phyloP scores from a whole-genome alignment of 441 rosid species.

The Manihot esculenta region DNA sequence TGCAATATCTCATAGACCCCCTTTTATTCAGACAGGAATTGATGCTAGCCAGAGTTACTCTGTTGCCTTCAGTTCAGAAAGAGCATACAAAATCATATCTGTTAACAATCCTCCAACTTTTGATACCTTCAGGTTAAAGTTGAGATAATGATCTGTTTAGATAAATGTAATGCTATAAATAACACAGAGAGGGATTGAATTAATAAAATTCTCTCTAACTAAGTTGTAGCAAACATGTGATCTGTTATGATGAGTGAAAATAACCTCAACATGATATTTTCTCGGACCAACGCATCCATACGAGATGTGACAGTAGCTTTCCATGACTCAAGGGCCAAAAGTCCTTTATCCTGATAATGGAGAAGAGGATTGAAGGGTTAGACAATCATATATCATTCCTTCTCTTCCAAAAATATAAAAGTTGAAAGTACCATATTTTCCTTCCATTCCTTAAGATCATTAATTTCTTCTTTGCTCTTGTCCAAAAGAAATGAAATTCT shows the following conservation, averaged over 20 bases:
- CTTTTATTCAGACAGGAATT: neutral
- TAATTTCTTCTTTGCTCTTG: conserved; percentile 50
- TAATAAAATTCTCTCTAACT: neutral
- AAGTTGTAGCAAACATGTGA: neutral
- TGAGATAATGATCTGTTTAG: no score
- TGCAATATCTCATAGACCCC: neutral
- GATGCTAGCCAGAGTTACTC: neutral
- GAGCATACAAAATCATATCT: no score
- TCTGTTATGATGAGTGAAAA: neutral
- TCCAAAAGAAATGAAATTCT: conserved; percentile 49
- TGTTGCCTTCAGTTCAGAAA: no score
- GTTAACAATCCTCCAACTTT: neutral
- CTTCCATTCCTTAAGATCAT: conserved; percentile 54
- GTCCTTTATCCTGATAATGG: conserved; percentile 48
- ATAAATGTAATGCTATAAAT: no score
- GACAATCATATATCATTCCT: neutral
- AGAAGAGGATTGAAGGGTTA: conserved; percentile 6
- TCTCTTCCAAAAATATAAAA: neutral
- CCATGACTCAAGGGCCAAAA: conserved; percentile 56
- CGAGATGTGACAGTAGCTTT: conserved; percentile 51
- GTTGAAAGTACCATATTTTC: conserved; percentile 46
- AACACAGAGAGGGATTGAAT: neutral
- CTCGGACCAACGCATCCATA: conserved; percentile 54
- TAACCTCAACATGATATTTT: conserved; percentile 69
- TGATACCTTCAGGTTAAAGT: neutral